Evolutionary conservation across 1,139 yeast species (phyloP), one percentile per base, ranked within the genome.

Genomic region (Yamadazyma pseudoaaseri): DNA sequence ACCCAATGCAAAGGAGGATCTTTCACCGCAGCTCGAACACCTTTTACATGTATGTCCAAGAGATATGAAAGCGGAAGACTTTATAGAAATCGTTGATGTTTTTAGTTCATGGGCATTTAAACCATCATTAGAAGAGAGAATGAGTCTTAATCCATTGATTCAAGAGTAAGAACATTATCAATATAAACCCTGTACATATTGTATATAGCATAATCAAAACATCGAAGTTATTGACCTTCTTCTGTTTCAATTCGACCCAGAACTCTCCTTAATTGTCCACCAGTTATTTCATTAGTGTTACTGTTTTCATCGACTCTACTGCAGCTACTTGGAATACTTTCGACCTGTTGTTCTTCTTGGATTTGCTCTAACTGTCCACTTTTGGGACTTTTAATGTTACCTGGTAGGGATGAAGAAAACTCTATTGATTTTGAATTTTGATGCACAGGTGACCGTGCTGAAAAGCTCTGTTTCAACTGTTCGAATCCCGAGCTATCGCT

Each of bases 91-190:
- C 6, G 67, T 79, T 3, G 56, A 70, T 4, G 68, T 62, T 3
- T 86, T 82, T 52, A 72, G 69, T 29, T 53, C 61, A 15, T 90
- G 97, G 97, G 94, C 97, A 0, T 90, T 89, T 64, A 87, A 81
- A 56, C 97, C 97, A 1, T 29, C 60, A 8, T 16, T 39, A 7
- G 49, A 43, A 23, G 47, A 44, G 16, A 33, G 39, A 26, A 13
- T 38, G 28, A 33, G 42, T 30, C 23, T 43, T 18, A 43, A 43
- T 29, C 42, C 43, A 4, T 25, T 35, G 3, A 11, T 33, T 2
- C 38, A 34, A 7, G 47, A 43, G 20, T 21, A 25, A 5, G 16
- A 18, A 18, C 21, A 18, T n/a, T n/a, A n/a, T n/a, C n/a, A n/a
- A n/a, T 18, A 21, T 26, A 26, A n/a, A 24, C n/a, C 14, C 22